Conservation (phyloP, 331 rosid genomes). For the Rhamnella rubrinervis region DNA sequence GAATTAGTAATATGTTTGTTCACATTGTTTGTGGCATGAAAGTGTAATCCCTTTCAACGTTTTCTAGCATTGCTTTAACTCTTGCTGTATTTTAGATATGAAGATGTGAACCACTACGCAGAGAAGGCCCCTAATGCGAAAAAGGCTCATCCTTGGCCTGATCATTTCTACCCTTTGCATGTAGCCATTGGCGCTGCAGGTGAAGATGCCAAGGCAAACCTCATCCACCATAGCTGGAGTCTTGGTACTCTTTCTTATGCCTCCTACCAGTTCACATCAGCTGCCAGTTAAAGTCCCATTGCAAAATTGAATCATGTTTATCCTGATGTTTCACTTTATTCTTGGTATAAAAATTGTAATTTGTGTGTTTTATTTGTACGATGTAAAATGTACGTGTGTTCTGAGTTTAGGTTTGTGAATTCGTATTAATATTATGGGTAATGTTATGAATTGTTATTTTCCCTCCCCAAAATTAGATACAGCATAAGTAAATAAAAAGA, state of each 20-base stretch:
- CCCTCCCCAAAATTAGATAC: no score
- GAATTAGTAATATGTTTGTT: no score
- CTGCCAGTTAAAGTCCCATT: not conserved
- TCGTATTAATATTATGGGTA: no score
- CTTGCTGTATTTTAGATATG: constrained; percentile 41
- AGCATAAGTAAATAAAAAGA: no score
- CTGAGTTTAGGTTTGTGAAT: no score
- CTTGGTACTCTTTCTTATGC: constrained; percentile 64
- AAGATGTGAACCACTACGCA: constrained; percentile 65
- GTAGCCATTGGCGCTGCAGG: constrained; percentile 86
- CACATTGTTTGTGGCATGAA: no score
- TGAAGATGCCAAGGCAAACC: constrained; percentile 48
- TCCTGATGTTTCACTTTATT: no score
- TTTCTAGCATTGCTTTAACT: not conserved
- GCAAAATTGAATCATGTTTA: no score
- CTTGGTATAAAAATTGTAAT: no score
- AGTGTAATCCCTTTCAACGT: not conserved
- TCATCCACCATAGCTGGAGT: constrained; percentile 56
- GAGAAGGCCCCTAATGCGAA: constrained; percentile 67
- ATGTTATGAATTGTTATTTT: no score
- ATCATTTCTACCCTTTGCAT: constrained; percentile 74
- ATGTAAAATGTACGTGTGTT: no score
- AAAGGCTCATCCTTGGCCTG: constrained; percentile 75
- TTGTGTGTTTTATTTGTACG: no score
- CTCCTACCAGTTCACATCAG: constrained; percentile 59